Conservation (phyloP, 2,329 filamentous ascomycete species). For the Penicillium corylophilum region DNA sequence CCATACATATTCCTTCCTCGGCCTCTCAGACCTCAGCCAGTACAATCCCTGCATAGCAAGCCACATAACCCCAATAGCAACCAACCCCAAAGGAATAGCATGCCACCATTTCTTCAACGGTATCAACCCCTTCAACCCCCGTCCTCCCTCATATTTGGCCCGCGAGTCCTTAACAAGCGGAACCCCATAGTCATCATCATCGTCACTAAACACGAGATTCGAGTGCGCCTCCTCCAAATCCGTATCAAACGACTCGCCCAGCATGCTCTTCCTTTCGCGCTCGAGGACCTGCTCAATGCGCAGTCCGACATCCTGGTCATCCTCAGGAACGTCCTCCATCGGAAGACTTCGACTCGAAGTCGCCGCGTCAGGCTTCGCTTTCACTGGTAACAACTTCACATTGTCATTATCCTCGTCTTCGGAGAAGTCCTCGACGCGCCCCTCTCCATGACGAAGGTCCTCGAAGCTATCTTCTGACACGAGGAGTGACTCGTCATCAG, state of each 20-base stretch:
- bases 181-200: slow-evolving; percentile 21
- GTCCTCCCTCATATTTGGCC: background rate
- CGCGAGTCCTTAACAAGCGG: slow-evolving; percentile 8
- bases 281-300: slow-evolving; percentile 18
- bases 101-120: slow-evolving; percentile 22
- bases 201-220: slow-evolving; percentile 13
- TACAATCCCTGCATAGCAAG: slow-evolving; percentile 15
- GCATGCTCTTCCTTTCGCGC: slow-evolving; percentile 4
- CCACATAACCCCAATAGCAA: slow-evolving; percentile 19
- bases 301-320: slow-evolving; percentile 15
- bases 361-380: background rate
- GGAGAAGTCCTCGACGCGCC: background rate
- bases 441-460: background rate
- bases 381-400: slow-evolving; percentile 16
- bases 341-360: slow-evolving; percentile 1
- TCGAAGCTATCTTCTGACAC: background rate
- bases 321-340: background rate
- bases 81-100: slow-evolving; percentile 4
- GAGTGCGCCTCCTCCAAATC: slow-evolving; percentile 21
- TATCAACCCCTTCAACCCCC: slow-evolving; percentile 4
- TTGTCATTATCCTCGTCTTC: slow-evolving; percentile 14
- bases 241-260: slow-evolving; percentile 18
- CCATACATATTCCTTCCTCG: slow-evolving; percentile 14
- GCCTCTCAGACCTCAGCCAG: background rate
- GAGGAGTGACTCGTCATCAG: background rate